A percentile compares a stretch with the other conserved stretches of the same genome.
phyloP scores from a whole-genome alignment of 2,329 filamentous ascomycete genomes.

The Allantophomopsis lycopodina region DNA sequence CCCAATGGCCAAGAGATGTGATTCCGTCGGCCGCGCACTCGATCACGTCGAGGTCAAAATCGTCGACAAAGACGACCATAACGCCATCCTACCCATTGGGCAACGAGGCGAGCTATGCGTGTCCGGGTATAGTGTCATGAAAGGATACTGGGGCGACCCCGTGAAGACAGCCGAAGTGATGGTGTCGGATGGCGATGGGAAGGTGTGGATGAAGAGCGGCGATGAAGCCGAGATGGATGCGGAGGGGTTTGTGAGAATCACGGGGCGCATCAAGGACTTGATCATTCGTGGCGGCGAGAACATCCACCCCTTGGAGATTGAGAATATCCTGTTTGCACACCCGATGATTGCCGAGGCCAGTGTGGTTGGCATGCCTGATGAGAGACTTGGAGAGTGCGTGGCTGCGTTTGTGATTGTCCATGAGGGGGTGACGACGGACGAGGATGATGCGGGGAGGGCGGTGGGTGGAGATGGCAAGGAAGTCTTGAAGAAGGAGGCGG shows the following conservation, averaged over 20 bases:
- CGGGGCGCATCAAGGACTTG: conserved; percentile 83
- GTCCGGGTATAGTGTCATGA: conserved; percentile 79
- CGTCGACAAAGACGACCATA: conserved; percentile 52
- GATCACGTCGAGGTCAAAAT: conserved; percentile 73
- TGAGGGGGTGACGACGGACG: conserved; percentile 17
- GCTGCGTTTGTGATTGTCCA: conserved; percentile 64
- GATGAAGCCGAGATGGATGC: conserved; percentile 81
- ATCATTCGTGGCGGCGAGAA: conserved; percentile 95
- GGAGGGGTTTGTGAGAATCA: conserved; percentile 78
- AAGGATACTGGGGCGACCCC: conserved; percentile 64
- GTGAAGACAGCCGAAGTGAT: conserved; percentile 52
- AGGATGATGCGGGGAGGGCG: conserved; percentile 6
- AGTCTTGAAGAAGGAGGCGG: conserved; percentile 36
- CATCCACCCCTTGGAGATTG: conserved; percentile 85
- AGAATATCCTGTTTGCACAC: conserved; percentile 72
- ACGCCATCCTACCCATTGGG: conserved; percentile 44
- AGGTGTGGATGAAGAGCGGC: conserved; percentile 78
- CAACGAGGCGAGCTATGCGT: conserved; percentile 71
- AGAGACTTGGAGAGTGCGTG: conserved; percentile 74
- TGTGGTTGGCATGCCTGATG: conserved; percentile 74
- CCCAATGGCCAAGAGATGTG: conserved; percentile 49
- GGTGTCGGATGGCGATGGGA: conserved; percentile 19
- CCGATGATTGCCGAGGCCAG: conserved; percentile 59
- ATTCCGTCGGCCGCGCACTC: conserved; percentile 65
- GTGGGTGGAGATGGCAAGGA: conserved; percentile 9